Conservation (phyloP, 139 green algal genomes). For the Raphidocelis subcapitata region DNA sequence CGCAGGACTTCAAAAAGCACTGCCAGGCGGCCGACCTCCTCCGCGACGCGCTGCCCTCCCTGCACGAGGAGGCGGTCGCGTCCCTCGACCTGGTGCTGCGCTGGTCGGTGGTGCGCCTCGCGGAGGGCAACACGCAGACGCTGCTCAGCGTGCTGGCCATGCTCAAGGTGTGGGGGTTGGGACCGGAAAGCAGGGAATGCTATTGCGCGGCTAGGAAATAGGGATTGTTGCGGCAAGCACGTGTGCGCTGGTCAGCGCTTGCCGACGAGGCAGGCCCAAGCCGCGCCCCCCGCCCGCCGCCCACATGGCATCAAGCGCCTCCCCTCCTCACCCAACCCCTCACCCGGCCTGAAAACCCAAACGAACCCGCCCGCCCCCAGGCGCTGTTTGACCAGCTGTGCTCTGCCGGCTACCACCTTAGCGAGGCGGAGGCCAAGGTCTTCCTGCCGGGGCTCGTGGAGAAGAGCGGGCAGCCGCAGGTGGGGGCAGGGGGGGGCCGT, state of each 20-base stretch:
- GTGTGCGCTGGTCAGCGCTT: too few relatives aligned
- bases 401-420: slow-evolving; percentile 46
- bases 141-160: slow-evolving; percentile 74
- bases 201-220: background rate
- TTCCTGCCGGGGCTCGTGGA: slow-evolving; percentile 92
- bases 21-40: slow-evolving; percentile 70
- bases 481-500: too few relatives aligned
- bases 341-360: background rate
- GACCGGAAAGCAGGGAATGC: background rate
- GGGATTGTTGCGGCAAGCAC: background rate
- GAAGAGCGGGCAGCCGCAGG: slow-evolving; percentile 91
- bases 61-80: slow-evolving; percentile 36
- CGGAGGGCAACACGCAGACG: slow-evolving; percentile 80
- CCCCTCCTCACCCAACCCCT: too few relatives aligned
- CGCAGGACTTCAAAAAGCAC: slow-evolving; percentile 87
- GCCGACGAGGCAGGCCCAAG: too few relatives aligned
- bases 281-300: too few relatives aligned
- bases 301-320: too few relatives aligned
- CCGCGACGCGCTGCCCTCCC: slow-evolving; percentile 12
- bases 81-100: slow-evolving; percentile 68
- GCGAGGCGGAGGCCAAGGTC: slow-evolving; percentile 83
- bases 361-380: slow-evolving; percentile 1
- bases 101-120: slow-evolving; percentile 78
- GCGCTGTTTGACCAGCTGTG: slow-evolving; percentile 22
- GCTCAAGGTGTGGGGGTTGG: slow-evolving; percentile 36